Percentiles rank a stretch among this genome's conserved stretches.
Conservation (phyloP, 179 eudicot genomes). For the Drosera spatulata region DNA sequence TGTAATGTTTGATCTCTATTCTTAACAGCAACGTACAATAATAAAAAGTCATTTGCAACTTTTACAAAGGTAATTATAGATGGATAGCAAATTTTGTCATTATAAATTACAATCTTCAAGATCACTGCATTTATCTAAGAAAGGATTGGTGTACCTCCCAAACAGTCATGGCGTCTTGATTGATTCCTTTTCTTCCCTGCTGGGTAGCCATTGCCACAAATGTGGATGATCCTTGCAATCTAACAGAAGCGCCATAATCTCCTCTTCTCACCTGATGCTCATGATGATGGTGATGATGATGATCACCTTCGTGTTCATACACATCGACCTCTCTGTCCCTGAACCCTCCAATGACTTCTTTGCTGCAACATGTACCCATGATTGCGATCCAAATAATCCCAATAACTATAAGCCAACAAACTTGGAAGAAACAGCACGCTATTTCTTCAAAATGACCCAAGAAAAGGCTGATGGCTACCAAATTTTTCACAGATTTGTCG, state of each 20-base stretch:
- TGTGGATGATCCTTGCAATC: slow-evolving; percentile 49
- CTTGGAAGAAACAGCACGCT: neutral
- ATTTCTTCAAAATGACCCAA: neutral
- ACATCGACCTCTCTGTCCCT: slow-evolving; percentile 17
- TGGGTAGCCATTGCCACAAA: slow-evolving; percentile 68
- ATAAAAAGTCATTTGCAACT: too few relatives aligned
- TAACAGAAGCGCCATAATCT: slow-evolving; percentile 37
- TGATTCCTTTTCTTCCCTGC: slow-evolving; percentile 93
- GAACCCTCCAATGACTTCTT: slow-evolving; percentile 14
- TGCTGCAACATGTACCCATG: slow-evolving; percentile 85
- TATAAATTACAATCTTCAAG: neutral
- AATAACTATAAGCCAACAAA: neutral
- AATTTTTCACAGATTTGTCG: too few relatives aligned
- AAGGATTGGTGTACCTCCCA: slow-evolving; percentile 61
- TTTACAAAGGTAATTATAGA: neutral
- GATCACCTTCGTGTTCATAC: slow-evolving; percentile 12
- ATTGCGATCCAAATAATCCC: neutral
- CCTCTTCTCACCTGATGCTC: slow-evolving; percentile 19
- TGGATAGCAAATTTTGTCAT: neutral
- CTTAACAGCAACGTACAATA: neutral
- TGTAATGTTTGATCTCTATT: neutral
- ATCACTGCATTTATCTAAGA: too few relatives aligned
- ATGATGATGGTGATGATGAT: neutral
- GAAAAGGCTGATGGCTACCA: too few relatives aligned
- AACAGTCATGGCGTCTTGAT: slow-evolving; percentile 97